Evolutionary conservation across 106 monocot species (phyloP).

Genomic region (Amphibolis antarctica): DNA sequence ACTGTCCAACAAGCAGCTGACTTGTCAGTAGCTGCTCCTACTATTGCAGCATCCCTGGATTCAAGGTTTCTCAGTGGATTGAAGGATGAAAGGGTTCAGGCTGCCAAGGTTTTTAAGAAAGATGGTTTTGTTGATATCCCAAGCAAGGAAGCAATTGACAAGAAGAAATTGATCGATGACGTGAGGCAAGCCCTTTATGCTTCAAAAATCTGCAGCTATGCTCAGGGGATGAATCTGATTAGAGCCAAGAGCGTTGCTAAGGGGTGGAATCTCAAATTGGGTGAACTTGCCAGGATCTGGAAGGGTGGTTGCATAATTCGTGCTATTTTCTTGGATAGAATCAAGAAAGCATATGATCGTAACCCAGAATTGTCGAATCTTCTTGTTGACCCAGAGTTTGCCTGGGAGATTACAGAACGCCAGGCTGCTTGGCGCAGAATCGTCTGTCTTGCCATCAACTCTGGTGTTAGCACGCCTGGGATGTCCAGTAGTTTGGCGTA

Average conservation of each 20-base stretch:
- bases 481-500: conserved; percentile 19
- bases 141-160: neutral
- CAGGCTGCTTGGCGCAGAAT: conserved; percentile 20
- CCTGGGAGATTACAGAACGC: conserved; percentile 14
- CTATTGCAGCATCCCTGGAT: conserved; percentile 19
- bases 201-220: conserved; percentile 27
- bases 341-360: conserved; percentile 18
- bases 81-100: conserved; percentile 18
- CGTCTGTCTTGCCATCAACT: conserved; percentile 4
- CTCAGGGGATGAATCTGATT: conserved; percentile 23
- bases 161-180: conserved; percentile 14
- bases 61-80: conserved; percentile 17
- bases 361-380: conserved; percentile 11
- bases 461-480: conserved; percentile 8
- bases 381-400: conserved; percentile 23
- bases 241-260: conserved; percentile 17
- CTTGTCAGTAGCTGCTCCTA: conserved; percentile 15
- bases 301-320: conserved; percentile 27
- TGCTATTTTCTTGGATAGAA: conserved; percentile 21
- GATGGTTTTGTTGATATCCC: neutral
- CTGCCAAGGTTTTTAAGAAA: conserved; percentile 6
- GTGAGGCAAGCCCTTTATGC: conserved; percentile 21
- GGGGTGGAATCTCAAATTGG: conserved; percentile 18
- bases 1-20: conserved; percentile 22
- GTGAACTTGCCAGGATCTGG: conserved; percentile 26